Evolutionary conservation across 495 filamentous ascomycete genomes (phyloP), one percentile per base, ranked within the genome.

Genomic region (Wilcoxina mikolae): DNA sequence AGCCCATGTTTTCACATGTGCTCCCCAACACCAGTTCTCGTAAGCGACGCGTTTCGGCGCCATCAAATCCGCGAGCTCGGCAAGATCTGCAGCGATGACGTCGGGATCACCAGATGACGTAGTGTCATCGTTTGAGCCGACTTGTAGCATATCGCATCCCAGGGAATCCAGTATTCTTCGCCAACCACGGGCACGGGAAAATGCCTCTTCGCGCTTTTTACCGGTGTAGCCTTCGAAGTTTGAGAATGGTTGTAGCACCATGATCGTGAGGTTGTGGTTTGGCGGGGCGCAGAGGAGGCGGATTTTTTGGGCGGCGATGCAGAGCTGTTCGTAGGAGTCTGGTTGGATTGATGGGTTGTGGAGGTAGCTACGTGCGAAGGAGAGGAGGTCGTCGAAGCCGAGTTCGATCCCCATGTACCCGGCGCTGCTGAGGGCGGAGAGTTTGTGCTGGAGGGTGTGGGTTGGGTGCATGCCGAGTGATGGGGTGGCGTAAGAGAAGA

Each of bases 21-120:
- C 81, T 0, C 81, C 79, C 86, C 85, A 90, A 68, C 83, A 86
- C 83, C 85, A 87, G 58, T 88, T 87, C 65, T 90, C 84, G 56
- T 88, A 90, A 0, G 83, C 84, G 10, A 90, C 66, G 7, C 72
- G 70, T 23, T 74, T 70, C 22, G 68, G 58, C 2, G 76, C 74
- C 1, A 84, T 75, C 54, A 85, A 65, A 45, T 85, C 80, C 11
- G 76, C 77, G 17, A 90, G 71, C 49, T 78, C 70, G 20, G 69
- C 70, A 0, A 90, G 72, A 60, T 90, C 85, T 1, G 67, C 58
- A 0, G 80, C 74, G 20, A 85, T 73, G 39, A 67, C 64, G 2
- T 68, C 68, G 3, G 71, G 62, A 25, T 75, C 71, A 1, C 64
- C 69, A 2, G 68, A 67, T 51, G 83, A 78, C 45, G 73, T 74